Conservation (phyloP, 371 early-diverging fungal genomes). For the Funneliformis caledonium region DNA sequence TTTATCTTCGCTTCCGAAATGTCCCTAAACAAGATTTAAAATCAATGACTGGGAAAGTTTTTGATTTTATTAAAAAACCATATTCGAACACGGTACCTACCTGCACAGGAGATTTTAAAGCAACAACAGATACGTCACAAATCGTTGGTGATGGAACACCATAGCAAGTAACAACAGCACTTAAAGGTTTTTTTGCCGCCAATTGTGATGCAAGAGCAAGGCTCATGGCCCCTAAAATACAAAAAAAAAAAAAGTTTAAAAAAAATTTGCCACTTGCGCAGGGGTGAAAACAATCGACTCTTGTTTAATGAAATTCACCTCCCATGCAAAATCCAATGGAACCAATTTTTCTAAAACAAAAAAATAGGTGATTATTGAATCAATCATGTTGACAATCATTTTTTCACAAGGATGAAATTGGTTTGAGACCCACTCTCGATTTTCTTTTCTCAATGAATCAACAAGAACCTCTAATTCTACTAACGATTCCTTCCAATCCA, state of each 20-base stretch:
- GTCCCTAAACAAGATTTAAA: background rate
- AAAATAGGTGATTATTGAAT: background rate
- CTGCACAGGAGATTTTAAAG: slow-evolving; percentile 54
- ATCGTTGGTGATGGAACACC: slow-evolving; percentile 53
- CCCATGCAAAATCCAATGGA: slow-evolving; percentile 64
- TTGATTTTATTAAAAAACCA: background rate
- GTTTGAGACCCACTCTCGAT: slow-evolving; percentile 44
- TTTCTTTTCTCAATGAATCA: slow-evolving; percentile 44
- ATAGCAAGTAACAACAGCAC: slow-evolving; percentile 56
- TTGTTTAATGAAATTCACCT: slow-evolving; percentile 49
- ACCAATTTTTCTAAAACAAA: slow-evolving; percentile 46
- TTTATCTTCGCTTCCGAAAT: slow-evolving; percentile 45
- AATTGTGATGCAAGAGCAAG: slow-evolving; percentile 54
- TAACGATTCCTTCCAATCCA: slow-evolving; percentile 58
- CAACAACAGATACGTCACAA: slow-evolving; percentile 53
- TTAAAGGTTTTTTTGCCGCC: slow-evolving; percentile 47
- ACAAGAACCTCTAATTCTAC: slow-evolving; percentile 49
- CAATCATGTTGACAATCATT: background rate
- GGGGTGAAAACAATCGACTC: background rate
- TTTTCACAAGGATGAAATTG: background rate
- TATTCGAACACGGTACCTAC: slow-evolving; percentile 56
- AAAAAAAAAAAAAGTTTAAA: background rate
- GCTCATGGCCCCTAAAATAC: background rate
- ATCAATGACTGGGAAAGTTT: background rate
- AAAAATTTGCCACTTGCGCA: background rate